Conservation (phyloP, 2,329 filamentous ascomycete species). For the Rhexocercosporidium sp. region DNA sequence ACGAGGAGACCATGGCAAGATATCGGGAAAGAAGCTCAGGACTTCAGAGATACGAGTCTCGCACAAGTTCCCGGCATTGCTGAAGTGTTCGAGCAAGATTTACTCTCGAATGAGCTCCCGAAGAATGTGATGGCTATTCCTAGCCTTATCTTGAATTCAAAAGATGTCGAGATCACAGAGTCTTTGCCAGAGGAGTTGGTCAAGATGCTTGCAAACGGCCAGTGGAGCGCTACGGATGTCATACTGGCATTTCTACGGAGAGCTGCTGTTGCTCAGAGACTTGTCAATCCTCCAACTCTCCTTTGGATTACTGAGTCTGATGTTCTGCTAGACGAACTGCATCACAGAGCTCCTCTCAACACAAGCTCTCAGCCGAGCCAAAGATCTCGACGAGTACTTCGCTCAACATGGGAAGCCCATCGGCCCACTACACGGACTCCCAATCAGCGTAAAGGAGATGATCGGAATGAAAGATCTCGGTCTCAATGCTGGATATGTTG, state of each 20-base stretch:
- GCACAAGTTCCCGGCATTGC: conserved; percentile 28
- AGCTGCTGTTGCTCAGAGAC: conserved; percentile 56
- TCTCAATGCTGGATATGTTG: conserved; percentile 53
- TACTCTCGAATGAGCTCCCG: conserved; percentile 29
- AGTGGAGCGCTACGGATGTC: conserved; percentile 50
- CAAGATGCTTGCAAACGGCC: conserved; percentile 47
- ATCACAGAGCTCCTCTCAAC: conserved; percentile 55
- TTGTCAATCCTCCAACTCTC: conserved; percentile 41
- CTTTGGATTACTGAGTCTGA: not conserved
- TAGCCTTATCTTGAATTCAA: conserved; percentile 48
- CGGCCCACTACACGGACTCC: conserved; percentile 67
- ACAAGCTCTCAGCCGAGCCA: conserved; percentile 50
- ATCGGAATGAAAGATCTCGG: conserved; percentile 53
- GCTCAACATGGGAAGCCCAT: conserved; percentile 46
- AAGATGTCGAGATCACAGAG: conserved; percentile 55
- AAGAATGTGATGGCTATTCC: conserved; percentile 40
- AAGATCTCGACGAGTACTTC: conserved; percentile 51
- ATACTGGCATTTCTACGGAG: conserved; percentile 58
- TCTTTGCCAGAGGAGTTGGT: conserved; percentile 50
- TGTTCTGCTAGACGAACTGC: conserved; percentile 42
- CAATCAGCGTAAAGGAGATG: conserved; percentile 63
- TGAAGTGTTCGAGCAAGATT: conserved; percentile 6
- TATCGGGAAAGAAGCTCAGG: conserved; percentile 48
- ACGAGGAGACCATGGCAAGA: conserved; percentile 46
- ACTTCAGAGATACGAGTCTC: conserved; percentile 50